These are phyloP conservation scores for Pulveroboletus frians DNA, from an alignment of 768 basidiomycete genomes.

Conservation along the genomic window DNA sequence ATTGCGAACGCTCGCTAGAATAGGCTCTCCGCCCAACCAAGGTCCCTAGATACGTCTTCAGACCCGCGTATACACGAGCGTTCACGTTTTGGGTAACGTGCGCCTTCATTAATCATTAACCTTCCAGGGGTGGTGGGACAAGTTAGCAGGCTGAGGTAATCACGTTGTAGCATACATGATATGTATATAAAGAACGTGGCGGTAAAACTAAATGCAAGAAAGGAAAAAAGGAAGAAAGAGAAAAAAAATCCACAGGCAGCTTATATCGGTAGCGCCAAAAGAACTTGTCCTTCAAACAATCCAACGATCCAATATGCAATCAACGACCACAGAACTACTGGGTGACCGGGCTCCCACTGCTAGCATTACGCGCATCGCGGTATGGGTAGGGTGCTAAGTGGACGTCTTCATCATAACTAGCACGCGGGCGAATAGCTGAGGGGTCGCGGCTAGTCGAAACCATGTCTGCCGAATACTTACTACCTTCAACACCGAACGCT, in stretches of 20 bases:
- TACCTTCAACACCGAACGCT: constrained; percentile 35
- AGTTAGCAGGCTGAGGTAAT: neutral
- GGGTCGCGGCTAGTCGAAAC: constrained; percentile 4
- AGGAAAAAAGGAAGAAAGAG: neutral
- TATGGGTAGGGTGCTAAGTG: constrained; percentile 36
- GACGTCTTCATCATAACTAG: constrained; percentile 40
- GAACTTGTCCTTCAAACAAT: neutral
- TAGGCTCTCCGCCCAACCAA: too few relatives aligned
- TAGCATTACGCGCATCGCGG: neutral
- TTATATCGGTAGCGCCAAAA: neutral
- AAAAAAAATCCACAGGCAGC: neutral
- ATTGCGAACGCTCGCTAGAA: too few relatives aligned
- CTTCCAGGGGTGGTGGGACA: neutral
- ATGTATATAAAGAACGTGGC: neutral
- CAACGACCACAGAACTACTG: neutral
- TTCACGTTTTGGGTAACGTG: too few relatives aligned
- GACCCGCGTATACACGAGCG: too few relatives aligned
- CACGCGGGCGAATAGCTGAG: constrained; percentile 9
- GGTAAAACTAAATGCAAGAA: neutral
- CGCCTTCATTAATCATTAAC: too few relatives aligned
- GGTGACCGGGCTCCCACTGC: constrained; percentile 5
- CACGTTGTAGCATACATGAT: neutral
- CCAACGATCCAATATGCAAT: neutral
- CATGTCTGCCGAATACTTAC: constrained; percentile 14
- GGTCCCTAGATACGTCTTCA: too few relatives aligned